A percentile compares a stretch with the other conserved stretches of the same genome.
phyloP scores from a whole-genome alignment of 2,329 filamentous ascomycete species.

The Fusarium vanettenii region DNA sequence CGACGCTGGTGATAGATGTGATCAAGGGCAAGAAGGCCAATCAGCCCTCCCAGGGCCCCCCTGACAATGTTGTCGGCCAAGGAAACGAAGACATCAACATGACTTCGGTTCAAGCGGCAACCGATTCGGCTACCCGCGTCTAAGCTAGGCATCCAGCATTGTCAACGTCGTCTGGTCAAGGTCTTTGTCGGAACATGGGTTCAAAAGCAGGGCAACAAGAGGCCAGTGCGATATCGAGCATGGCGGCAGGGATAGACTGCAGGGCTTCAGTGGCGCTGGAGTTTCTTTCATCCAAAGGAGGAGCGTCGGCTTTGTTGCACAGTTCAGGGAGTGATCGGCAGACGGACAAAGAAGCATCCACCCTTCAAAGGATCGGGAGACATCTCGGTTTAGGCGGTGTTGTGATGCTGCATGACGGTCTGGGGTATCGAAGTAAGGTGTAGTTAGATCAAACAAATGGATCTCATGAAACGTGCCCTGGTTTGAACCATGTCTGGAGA shows the following conservation, averaged over 20 bases:
- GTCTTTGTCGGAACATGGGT: background rate
- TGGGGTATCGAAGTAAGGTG: background rate
- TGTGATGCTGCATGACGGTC: background rate
- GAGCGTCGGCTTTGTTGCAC: background rate
- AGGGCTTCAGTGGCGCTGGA: background rate
- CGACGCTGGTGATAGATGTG: background rate
- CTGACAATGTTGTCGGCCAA: background rate
- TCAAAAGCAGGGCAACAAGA: background rate
- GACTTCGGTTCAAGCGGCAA: background rate
- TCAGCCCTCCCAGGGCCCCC: background rate
- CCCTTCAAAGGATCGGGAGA: background rate
- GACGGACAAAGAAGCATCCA: background rate
- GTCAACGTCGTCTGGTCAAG: background rate
- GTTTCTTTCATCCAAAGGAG: background rate
- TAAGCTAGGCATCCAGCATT: background rate
- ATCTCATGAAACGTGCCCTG: background rate
- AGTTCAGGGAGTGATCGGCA: conserved; percentile 7
- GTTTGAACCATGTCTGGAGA: background rate
- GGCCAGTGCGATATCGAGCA: conserved; percentile 2
- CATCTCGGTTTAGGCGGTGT: background rate
- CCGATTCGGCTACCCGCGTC: background rate
- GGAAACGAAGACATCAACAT: conserved; percentile 2
- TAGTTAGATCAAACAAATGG: conserved; percentile 5
- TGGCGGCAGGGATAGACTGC: background rate
- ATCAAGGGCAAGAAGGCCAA: background rate